A percentile compares a stretch with the other conserved stretches of the same genome.
phyloP scores from a whole-genome alignment of 176 grass and related monocot species.

The Coix lacrymajobi region DNA sequence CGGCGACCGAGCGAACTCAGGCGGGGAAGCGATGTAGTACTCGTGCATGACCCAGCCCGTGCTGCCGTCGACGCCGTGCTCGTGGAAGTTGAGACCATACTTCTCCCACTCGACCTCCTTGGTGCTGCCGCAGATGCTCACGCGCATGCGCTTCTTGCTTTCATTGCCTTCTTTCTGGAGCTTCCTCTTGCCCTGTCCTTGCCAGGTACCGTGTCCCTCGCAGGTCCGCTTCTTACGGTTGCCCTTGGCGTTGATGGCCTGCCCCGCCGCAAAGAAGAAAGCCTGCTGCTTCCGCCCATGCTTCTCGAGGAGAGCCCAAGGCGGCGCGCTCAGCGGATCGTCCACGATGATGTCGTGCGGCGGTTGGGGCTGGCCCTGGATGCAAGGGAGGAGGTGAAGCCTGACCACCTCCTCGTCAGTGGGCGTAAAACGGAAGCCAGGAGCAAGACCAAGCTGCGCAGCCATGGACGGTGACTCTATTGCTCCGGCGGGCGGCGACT shows the following conservation, averaged over 20 bases:
- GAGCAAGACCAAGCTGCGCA: background rate
- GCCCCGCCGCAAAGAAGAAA: background rate
- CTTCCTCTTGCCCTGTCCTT: background rate
- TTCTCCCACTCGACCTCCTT: background rate
- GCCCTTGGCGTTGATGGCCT: background rate
- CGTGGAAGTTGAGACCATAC: background rate
- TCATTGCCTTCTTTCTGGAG: background rate
- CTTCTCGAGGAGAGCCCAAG: background rate
- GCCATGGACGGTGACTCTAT: background rate
- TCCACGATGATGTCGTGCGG: background rate
- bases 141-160: background rate
- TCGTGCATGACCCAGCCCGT: constrained; percentile 19
- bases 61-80: background rate
- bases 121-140: background rate
- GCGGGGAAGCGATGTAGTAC: background rate
- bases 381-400: background rate
- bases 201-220: background rate
- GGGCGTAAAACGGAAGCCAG: background rate
- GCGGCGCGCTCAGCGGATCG: background rate
- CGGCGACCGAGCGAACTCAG: background rate
- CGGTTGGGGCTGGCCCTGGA: background rate
- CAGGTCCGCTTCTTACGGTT: background rate
- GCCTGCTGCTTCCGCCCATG: background rate
- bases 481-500: background rate
- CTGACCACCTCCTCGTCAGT: background rate